phyloP scores from a whole-genome alignment of 768 basidiomycete genomes.

The Serendipita vermifera region DNA sequence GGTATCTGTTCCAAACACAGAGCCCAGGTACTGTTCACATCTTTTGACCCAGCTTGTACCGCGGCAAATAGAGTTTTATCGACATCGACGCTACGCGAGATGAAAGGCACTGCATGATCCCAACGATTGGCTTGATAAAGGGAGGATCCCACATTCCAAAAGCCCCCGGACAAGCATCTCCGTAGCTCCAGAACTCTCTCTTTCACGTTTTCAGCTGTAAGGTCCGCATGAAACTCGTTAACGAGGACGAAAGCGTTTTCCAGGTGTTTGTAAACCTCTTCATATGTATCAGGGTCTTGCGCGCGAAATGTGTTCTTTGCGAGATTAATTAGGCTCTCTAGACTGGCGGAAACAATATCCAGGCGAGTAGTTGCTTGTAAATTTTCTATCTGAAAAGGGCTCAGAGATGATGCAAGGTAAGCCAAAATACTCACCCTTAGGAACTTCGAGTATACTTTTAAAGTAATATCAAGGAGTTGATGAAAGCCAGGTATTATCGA shows the following conservation, averaged over 20 bases:
- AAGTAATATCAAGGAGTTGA: too few relatives aligned
- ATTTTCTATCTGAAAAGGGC: too few relatives aligned
- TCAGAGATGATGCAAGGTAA: too few relatives aligned
- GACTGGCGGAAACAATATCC: not conserved
- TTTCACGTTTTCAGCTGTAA: not conserved
- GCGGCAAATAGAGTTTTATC: not conserved
- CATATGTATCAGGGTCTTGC: not conserved
- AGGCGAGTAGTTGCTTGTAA: too few relatives aligned
- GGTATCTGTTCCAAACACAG: slow-evolving; percentile 53
- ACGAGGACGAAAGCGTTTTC: not conserved
- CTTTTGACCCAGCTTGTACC: slow-evolving; percentile 20
- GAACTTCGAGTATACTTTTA: too few relatives aligned
- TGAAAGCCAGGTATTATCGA: too few relatives aligned
- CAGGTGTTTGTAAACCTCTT: not conserved
- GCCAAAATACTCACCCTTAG: too few relatives aligned
- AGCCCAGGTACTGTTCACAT: slow-evolving; percentile 33
- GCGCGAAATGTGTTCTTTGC: not conserved
- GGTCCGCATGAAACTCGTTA: not conserved
- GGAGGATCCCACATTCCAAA: slow-evolving; percentile 54
- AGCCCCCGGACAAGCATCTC: slow-evolving; percentile 62
- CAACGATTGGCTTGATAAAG: slow-evolving; percentile 53
- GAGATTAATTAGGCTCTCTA: not conserved
- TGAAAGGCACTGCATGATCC: slow-evolving; percentile 54
- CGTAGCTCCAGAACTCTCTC: not conserved
- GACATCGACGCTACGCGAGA: slow-evolving; percentile 27